phyloP scores from a whole-genome alignment of 257 asterid species.

The Verbascum thapsus region DNA sequence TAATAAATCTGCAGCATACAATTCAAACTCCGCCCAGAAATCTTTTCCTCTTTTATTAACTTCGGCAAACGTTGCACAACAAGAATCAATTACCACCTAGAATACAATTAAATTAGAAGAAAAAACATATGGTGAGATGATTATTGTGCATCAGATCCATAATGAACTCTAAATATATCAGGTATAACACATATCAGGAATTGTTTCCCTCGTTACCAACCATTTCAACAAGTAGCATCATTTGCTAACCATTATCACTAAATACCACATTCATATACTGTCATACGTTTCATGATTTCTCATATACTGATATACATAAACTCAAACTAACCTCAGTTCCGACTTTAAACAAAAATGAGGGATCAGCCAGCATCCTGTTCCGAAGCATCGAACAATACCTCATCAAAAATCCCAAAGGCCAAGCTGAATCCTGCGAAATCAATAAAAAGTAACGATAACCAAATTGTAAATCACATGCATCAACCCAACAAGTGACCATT shows the following conservation, averaged over 20 bases:
- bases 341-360: slow-evolving; percentile 88
- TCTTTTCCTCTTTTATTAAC: slow-evolving; percentile 91
- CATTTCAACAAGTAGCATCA: neutral
- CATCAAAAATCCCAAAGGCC: slow-evolving; percentile 89
- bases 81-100: slow-evolving; percentile 89
- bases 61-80: slow-evolving; percentile 98
- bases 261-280: slow-evolving; percentile 5
- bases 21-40: slow-evolving; percentile 96
- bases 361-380: slow-evolving; percentile 93
- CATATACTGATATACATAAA: slow-evolving; percentile 12
- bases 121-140: neutral
- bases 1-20: slow-evolving; percentile 90
- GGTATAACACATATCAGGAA: slow-evolving; percentile 13
- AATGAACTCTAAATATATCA: neutral
- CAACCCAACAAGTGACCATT: neutral
- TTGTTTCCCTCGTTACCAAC: neutral
- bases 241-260: slow-evolving; percentile 1
- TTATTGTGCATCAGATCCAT: slow-evolving; percentile 8
- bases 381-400: slow-evolving; percentile 78
- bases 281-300: neutral
- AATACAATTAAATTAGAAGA: slow-evolving; percentile 18
- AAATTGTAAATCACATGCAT: slow-evolving; percentile 8
- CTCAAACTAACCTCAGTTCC: slow-evolving; percentile 81
- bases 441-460: slow-evolving; percentile 10
- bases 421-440: slow-evolving; percentile 61